Percentiles rank a stretch among this genome's conserved stretches.
These are phyloP conservation scores for Castanea mollissima DNA, from an alignment of 306 rosid species.

Conservation along the genomic window DNA sequence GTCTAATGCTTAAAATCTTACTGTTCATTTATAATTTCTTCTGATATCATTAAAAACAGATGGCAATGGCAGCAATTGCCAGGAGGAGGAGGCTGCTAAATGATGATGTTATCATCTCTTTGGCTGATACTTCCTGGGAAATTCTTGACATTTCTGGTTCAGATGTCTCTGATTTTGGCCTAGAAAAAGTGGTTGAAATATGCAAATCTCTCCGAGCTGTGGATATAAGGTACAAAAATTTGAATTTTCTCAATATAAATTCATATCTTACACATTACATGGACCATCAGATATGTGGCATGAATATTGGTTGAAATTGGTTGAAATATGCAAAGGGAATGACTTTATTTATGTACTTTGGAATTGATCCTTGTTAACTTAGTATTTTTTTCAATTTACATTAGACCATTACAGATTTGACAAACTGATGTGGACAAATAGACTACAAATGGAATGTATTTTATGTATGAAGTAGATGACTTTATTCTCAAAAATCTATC, in stretches of 20 bases:
- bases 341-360: neutral
- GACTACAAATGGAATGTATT: neutral
- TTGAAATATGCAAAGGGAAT: neutral
- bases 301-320: neutral
- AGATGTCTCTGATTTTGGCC: conserved; percentile 78
- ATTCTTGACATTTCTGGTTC: conserved; percentile 80
- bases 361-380: neutral
- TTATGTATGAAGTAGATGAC: neutral
- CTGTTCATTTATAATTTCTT: neutral
- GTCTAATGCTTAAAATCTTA: neutral
- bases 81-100: conserved; percentile 70
- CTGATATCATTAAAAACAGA: conserved; percentile 36
- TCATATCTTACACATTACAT: neutral
- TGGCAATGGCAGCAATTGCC: conserved; percentile 66
- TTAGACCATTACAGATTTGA: neutral
- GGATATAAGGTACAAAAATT: conserved; percentile 67
- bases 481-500: neutral
- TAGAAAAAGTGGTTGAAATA: conserved; percentile 57
- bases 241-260: neutral
- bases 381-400: neutral
- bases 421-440: neutral
- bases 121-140: conserved; percentile 81
- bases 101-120: conserved; percentile 65
- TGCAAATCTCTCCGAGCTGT: conserved; percentile 67
- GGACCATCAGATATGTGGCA: neutral